These are phyloP conservation scores for Forsythia suspensa DNA, from an alignment of 257 asterid species.

Conservation along the genomic window DNA sequence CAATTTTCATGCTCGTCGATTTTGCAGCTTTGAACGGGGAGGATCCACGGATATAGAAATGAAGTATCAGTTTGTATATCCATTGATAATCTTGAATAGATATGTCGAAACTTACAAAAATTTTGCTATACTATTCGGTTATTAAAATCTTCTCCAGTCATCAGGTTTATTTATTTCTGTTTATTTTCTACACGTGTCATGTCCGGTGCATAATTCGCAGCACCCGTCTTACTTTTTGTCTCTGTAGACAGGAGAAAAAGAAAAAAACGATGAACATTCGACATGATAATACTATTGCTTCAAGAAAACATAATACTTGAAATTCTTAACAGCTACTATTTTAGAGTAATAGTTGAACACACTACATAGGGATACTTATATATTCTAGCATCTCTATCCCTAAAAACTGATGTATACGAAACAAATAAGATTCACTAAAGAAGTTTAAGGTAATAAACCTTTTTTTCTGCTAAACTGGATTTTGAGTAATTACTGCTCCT, in stretches of 20 bases:
- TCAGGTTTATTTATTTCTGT: too few species aligned
- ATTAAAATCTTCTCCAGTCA: too few species aligned
- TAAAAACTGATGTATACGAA: constrained; percentile 10
- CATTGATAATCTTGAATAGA: neutral
- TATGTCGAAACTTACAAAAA: neutral
- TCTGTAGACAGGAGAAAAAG: neutral
- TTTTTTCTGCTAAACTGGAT: constrained; percentile 2
- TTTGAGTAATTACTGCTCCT: constrained; percentile 17
- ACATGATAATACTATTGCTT: neutral
- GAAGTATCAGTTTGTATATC: neutral
- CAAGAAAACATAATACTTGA: neutral
- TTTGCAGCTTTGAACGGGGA: neutral
- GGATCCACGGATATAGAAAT: neutral
- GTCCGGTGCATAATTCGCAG: neutral
- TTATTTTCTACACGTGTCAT: too few species aligned
- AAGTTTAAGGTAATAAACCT: constrained; percentile 8
- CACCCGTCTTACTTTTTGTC: neutral
- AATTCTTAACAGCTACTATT: neutral
- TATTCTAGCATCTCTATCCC: constrained; percentile 12
- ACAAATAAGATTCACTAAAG: constrained; percentile 17
- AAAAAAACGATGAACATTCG: neutral
- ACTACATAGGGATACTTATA: neutral
- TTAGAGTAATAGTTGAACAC: neutral
- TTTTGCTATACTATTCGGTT: neutral
- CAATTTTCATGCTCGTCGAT: neutral